Conservation (phyloP, 345 rosid species). For the Carallia brachiata region DNA sequence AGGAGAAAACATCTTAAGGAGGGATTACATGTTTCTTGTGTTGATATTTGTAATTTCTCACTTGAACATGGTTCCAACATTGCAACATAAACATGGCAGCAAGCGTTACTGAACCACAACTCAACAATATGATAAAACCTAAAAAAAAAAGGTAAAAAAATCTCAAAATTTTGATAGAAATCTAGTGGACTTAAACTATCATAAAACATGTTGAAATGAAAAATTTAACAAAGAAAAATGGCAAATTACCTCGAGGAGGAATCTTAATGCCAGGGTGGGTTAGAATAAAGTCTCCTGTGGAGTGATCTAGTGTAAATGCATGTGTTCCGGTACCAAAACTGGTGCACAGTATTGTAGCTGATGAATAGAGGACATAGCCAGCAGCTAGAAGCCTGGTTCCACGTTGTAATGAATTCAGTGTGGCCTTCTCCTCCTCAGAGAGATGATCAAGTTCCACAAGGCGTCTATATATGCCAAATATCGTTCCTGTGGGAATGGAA, state of each 20-base stretch:
- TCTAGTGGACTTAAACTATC: background rate
- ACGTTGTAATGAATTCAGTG: slow-evolving; percentile 73
- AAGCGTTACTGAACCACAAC: background rate
- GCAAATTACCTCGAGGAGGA: slow-evolving; percentile 69
- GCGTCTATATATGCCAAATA: slow-evolving; percentile 72
- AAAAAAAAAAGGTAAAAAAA: background rate
- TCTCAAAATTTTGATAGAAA: background rate
- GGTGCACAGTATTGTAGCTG: slow-evolving; percentile 78
- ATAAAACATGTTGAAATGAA: background rate
- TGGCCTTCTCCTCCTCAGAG: slow-evolving; percentile 65
- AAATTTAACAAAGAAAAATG: background rate
- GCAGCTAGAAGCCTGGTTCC: slow-evolving; percentile 78
- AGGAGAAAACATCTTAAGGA: slow-evolving; percentile 6
- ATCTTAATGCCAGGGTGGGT: slow-evolving; percentile 73
- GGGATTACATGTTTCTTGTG: background rate
- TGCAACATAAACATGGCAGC: background rate
- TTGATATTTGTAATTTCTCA: background rate
- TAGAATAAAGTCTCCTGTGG: slow-evolving; percentile 83
- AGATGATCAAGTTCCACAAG: slow-evolving; percentile 76
- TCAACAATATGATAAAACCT: background rate
- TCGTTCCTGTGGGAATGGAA: slow-evolving; percentile 87
- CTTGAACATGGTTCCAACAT: background rate
- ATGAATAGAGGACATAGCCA: slow-evolving; percentile 85
- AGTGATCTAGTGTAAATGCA: slow-evolving; percentile 81
- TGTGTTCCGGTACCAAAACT: slow-evolving; percentile 92